Evolutionary conservation across 805 yeast species (phyloP).

Genomic region (Lipomyces spencermartinsiae): DNA sequence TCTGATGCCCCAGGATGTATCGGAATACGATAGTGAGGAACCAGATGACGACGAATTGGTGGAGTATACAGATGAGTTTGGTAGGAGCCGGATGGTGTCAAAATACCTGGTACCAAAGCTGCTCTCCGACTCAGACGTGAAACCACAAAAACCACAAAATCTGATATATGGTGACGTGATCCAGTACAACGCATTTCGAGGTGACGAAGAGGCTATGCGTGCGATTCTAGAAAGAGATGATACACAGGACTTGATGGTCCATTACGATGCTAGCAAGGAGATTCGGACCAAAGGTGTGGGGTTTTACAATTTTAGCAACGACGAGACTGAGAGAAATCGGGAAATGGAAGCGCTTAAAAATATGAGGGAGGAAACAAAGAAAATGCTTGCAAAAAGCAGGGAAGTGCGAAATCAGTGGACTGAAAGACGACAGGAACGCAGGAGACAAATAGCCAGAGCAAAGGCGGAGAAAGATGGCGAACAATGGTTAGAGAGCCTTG

Average conservation of each 20-base stretch:
- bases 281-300: slow-evolving; percentile 41
- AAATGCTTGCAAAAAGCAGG: slow-evolving; percentile 7
- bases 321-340: slow-evolving; percentile 29
- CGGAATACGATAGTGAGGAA: slow-evolving; percentile 7
- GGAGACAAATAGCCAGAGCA: slow-evolving; percentile 17
- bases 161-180: slow-evolving; percentile 39
- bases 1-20: slow-evolving; percentile 23
- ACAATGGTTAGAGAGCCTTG: slow-evolving; percentile 18
- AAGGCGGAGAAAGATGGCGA: slow-evolving; percentile 16
- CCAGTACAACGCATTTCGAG: slow-evolving; percentile 37
- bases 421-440: slow-evolving; percentile 17
- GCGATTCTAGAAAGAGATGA: slow-evolving; percentile 32
- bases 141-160: slow-evolving; percentile 29
- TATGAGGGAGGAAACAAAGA: slow-evolving; percentile 36
- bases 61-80: slow-evolving; percentile 41
- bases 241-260: slow-evolving; percentile 22
- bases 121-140: slow-evolving; percentile 14
- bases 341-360: slow-evolving; percentile 36
- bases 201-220: slow-evolving; percentile 36
- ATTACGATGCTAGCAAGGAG: slow-evolving; percentile 40
- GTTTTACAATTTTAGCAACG: slow-evolving; percentile 39
- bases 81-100: slow-evolving; percentile 38
- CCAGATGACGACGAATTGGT: slow-evolving; percentile 34
- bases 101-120: slow-evolving; percentile 19
- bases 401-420: slow-evolving; percentile 22